Base-by-base conservation (phyloP, 768 basidiomycete species). In the Boletus reticuloceps region DNA sequence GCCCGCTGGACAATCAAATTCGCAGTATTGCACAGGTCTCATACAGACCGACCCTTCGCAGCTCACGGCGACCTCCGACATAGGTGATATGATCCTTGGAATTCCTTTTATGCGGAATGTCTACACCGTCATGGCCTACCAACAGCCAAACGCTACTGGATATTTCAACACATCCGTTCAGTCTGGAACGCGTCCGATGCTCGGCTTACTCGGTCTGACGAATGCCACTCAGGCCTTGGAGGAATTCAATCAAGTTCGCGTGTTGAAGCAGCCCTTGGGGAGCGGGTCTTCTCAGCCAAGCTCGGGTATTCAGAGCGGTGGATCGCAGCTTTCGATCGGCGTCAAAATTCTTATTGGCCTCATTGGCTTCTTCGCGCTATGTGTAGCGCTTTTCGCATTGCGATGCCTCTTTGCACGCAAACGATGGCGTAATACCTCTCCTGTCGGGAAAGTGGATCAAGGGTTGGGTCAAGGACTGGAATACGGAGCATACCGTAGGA, bases 71-170 rank as follows among this genome's bases (percentile, higher is more conserved):
- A 53, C 60, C 16, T 68, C 73, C 5, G 61, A 56, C 14, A 71
- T 82, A 17, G 84, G 81, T 1, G 89, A 91, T 67, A 84, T 92
- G 72, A 76, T 92, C 54, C 82, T 92, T 38, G 90, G 89, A 39
- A 86, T 89, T 0, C 84, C 89, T 0, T 92, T 92, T 66, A 72
- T 92, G 62, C 79, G 88, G 12, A 91, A 85, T 62, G 78, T 82
- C 5, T 92, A 93, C 65, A 85, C 82, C 13, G 88, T 93, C 58
- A 80, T 91, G 79, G 85, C 84, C 1, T 89, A 86, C 65, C 75
- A 79, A 44, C 55, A 63, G 1, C 84, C 84, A 3, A 63, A 72
- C 45, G 40, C 68, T 0, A 62, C 76, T 22, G 85, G 85, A 14
- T 60, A 62, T 5, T 83, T 86, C 66, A 71, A 77, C 29, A 51